Base-by-base conservation (phyloP, 2,329 filamentous ascomycete genomes). In the Paraconiothyrium sp. region DNA sequence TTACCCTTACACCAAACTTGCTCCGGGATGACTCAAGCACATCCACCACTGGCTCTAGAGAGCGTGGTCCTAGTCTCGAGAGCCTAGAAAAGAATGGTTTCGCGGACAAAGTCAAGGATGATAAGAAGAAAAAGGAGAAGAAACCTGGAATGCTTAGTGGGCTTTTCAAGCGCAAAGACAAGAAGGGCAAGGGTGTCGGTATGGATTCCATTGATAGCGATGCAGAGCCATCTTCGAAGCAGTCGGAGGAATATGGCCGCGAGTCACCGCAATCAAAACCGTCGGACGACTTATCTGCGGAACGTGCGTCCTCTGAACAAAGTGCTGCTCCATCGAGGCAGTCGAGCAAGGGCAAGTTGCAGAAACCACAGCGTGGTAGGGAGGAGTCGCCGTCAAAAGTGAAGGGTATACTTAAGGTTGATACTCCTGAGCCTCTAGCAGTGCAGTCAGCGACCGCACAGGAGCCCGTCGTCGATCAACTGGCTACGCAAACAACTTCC, bases 1-100 rank as follows among this genome's bases (percentile, higher is more conserved):
- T 99, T 68, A 97, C 94, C 0, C 86, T 99, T 48, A 99, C 95
- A 3, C 95, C 95, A 1, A 97, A 97, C 69, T 81, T 99, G 57
- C 83, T 98, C 44, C 89, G 94, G 46, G 94, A 98, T 68, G 94
- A 97, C 66, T 82, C 83, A 11, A 84, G 73, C 60, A 74, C 72
- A 13, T 73, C 78, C 27, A 74, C 78, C 4, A 71, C 76, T 61
- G 70, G 78, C 51, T 69, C 72, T 48, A 75, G 74, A 34, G 80
- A 84, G 61, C 84, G 88, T 84, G 70, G 72, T 76, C 88, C 86
- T 77, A 94, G 92, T 74, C 82, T 96, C 49, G 93, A 97, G 65
- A 89, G 88, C 60, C 84, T 92, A 55, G 90, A 93, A 60, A 93
- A 91, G 80, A 81, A 86, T 37, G 84, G 87, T 2, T 84, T 83